Base-by-base conservation (phyloP, 2,329 filamentous ascomycete species). In the Metarhizium sp. region DNA sequence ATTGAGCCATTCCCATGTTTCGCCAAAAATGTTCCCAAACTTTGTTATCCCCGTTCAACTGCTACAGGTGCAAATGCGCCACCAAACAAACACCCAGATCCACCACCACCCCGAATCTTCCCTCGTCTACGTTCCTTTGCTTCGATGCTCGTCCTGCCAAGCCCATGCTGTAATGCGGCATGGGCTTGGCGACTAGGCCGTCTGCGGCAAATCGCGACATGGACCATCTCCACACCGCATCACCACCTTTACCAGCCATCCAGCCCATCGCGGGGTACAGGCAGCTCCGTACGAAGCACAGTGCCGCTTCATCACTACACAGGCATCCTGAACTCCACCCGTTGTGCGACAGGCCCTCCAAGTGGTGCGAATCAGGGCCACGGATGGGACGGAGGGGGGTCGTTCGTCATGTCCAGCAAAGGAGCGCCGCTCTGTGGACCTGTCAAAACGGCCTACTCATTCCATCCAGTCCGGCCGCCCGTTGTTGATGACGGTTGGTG, bases 341-440 rank as follows among this genome's bases (percentile, higher is more conserved):
- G 36, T 25, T 14, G n/a, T 38, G 34, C 25, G 18, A 36, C 49
- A 38, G 51, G 40, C 14, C 36, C 18, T 38, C 3, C 34, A 52
- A 29, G 16, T 25, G 13, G 50, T 38, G 38, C 36, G 14, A 42
- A 52, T 30, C 20, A 52, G 16, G 48, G 29, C 32, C 13, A 16
- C 18, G 38, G 38, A 53, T 51, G 52, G 29, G 34, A 48, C 47
- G 52, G 52, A 42, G 29, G 47, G 14, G 46, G 14, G 34, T 48
- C 45, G 29, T 50, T 45, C 32, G 45, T 38, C 50, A 50, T 42
- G 50, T 20, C 16, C 45, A 29, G 25, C 45, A 51, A 30, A 13
- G 30, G 13, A 48, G 25, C 45, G 45, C 18, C 20, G 59, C 45
- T 58, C 59, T 62, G 60, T 55, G 61, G 59, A 51, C 52, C 43